Evolutionary conservation across 2,329 filamentous ascomycete genomes (phyloP).

Genomic region (Falciphora oryzae): DNA sequence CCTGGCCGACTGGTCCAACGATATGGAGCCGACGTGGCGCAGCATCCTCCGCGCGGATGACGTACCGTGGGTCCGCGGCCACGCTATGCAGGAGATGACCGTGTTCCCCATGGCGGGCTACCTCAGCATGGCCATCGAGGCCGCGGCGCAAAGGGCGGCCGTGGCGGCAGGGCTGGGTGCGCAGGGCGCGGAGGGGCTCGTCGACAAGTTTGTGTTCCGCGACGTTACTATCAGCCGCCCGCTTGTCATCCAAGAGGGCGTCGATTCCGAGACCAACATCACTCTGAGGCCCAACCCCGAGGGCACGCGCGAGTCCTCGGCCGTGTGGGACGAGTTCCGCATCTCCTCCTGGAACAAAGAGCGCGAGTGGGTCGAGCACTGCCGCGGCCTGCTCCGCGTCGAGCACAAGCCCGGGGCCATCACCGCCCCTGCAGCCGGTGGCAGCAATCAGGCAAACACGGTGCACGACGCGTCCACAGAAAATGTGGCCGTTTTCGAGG

Average conservation of each 20-base stretch:
- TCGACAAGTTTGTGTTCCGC: constrained; percentile 19
- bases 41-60: constrained; percentile 30
- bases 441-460: constrained; percentile 8
- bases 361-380: constrained; percentile 25
- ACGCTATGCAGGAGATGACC: constrained; percentile 39
- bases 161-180: constrained; percentile 7
- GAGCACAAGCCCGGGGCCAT: constrained; percentile 7
- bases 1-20: constrained; percentile 26
- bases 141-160: constrained; percentile 20
- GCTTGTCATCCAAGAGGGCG: constrained; percentile 23
- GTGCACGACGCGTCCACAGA: constrained; percentile 8
- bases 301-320: constrained; percentile 16
- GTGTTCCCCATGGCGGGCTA: constrained; percentile 40
- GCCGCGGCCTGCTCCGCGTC: constrained; percentile 19
- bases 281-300: constrained; percentile 16
- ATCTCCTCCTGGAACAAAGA: constrained; percentile 24
- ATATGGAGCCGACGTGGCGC: constrained; percentile 32
- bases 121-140: constrained; percentile 34
- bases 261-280: constrained; percentile 23
- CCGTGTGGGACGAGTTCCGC: constrained; percentile 24
- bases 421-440: not conserved
- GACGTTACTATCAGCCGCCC: constrained; percentile 24
- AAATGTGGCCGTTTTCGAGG: constrained; percentile 1
- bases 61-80: constrained; percentile 42
- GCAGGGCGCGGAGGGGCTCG: not conserved